Percentiles rank a stretch among this genome's conserved stretches.
These are phyloP conservation scores for Mycena chlorophos DNA, from an alignment of 768 basidiomycete species.

Conservation along the genomic window DNA sequence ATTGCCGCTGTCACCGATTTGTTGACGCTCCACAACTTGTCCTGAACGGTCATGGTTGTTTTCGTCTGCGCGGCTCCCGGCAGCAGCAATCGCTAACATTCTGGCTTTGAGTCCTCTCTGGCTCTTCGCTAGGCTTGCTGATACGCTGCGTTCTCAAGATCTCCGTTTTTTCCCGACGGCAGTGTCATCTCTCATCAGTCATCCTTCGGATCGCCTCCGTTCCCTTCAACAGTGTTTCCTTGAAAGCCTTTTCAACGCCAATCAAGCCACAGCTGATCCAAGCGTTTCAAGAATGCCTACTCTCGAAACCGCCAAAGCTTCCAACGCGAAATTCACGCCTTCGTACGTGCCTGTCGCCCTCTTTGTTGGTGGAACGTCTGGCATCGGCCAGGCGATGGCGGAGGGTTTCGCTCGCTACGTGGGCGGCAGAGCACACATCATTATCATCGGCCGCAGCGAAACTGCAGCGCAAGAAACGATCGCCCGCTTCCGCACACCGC, in stretches of 20 bases:
- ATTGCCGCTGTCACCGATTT: no score
- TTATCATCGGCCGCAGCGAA: conserved; percentile 36
- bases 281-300: conserved; percentile 13
- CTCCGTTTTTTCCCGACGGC: no score
- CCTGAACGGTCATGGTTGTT: no score
- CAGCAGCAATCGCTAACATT: no score
- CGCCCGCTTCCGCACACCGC: conserved; percentile 28
- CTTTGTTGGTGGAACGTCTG: conserved; percentile 20
- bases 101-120: no score
- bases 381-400: conserved; percentile 29
- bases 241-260: background rate
- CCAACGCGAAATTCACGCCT: conserved; percentile 17
- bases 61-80: no score
- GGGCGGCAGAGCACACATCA: conserved; percentile 37
- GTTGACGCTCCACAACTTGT: no score
- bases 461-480: conserved; percentile 32
- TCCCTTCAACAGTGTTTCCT: background rate
- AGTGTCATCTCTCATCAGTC: background rate
- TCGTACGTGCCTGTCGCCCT: conserved; percentile 13
- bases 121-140: no score
- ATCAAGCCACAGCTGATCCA: background rate
- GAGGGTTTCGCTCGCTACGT: conserved; percentile 34
- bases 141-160: no score
- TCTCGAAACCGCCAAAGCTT: conserved; percentile 9
- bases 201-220: background rate